Evolutionary conservation across 129 eudicot genomes (phyloP).

Genomic region (Ambrosia artemisiifolia): DNA sequence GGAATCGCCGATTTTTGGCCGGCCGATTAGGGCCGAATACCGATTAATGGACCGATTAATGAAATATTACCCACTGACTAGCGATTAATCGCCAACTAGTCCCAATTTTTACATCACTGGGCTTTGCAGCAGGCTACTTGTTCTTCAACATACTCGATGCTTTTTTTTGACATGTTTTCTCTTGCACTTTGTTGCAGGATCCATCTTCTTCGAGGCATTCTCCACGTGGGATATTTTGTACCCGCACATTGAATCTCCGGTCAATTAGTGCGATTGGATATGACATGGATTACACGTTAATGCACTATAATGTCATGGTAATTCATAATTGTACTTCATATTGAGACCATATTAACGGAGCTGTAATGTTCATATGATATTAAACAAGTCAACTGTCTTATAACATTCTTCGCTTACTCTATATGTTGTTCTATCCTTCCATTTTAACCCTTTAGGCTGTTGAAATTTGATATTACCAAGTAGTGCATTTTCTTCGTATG

Average conservation of each 20-base stretch:
- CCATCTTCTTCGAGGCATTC: conserved; percentile 69
- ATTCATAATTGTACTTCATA: neutral
- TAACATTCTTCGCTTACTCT: neutral
- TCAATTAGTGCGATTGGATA: conserved; percentile 95
- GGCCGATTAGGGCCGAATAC: too few relatives aligned
- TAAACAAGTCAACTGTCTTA: neutral
- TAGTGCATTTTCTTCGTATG: conserved; percentile 3
- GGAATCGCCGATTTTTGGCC: too few relatives aligned
- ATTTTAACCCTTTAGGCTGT: too few relatives aligned
- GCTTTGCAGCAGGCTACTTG: neutral
- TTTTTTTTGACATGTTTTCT: neutral
- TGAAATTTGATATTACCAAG: neutral
- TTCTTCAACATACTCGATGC: neutral
- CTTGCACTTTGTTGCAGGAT: conserved; percentile 40
- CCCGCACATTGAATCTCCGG: conserved; percentile 80
- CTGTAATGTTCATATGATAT: conserved; percentile 13
- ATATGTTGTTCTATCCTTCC: neutral
- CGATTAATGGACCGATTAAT: too few relatives aligned
- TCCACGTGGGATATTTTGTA: conserved; percentile 92
- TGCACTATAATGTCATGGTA: conserved; percentile 96
- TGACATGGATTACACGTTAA: conserved; percentile 99
- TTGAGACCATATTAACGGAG: neutral
- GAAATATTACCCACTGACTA: too few relatives aligned
- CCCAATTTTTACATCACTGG: too few relatives aligned
- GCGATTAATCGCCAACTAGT: too few relatives aligned